phyloP scores from a whole-genome alignment of 768 basidiomycete species.

The Psilocybe cubensis region DNA sequence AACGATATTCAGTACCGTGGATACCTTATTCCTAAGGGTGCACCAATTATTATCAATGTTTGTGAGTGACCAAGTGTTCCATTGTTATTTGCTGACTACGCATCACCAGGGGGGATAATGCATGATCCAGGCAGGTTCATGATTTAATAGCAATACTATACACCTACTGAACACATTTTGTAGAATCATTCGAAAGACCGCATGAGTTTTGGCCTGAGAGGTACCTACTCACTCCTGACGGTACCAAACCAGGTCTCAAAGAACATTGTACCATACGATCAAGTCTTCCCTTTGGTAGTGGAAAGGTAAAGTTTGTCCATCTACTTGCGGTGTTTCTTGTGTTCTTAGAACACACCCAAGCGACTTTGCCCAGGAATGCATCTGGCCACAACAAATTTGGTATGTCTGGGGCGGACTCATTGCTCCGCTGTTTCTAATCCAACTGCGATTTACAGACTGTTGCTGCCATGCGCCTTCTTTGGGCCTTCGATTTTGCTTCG shows the following conservation, averaged over 20 bases:
- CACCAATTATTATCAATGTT: background rate
- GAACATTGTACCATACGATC: background rate
- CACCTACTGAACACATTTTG: background rate
- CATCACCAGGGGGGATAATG: background rate
- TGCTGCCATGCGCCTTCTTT: background rate
- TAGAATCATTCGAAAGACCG: background rate
- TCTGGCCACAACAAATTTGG: background rate
- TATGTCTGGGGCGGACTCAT: background rate
- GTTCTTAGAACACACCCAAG: too few species aligned
- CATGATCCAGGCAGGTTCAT: background rate
- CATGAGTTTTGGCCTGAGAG: background rate
- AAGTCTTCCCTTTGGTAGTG: background rate
- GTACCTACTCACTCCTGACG: background rate
- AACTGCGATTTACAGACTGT: background rate
- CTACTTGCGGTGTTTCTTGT: too few species aligned
- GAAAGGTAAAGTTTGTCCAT: background rate
- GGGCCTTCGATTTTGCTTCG: background rate
- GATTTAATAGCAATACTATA: background rate
- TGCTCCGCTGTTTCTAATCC: background rate
- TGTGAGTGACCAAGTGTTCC: background rate
- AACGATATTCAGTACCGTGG: background rate
- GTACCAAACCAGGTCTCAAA: background rate
- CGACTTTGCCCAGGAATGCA: background rate
- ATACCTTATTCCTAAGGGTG: background rate
- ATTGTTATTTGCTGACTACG: background rate